phyloP scores from a whole-genome alignment of 306 rosid species.

The Cucumis melo region DNA sequence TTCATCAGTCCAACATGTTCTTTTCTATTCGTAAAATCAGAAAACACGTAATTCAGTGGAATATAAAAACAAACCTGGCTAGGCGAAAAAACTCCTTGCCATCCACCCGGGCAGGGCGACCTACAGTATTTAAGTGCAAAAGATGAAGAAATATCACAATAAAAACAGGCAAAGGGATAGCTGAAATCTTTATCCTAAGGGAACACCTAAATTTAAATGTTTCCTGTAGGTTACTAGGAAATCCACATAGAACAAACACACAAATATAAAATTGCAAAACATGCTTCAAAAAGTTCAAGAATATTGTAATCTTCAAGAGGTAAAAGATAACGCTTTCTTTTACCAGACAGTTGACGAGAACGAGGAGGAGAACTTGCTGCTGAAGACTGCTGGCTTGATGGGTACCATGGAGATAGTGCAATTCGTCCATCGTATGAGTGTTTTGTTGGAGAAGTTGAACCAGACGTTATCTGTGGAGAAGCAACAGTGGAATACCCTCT shows the following conservation, averaged over 20 bases:
- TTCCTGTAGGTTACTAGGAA: neutral
- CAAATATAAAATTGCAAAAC: neutral
- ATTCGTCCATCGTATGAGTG: conserved; percentile 44
- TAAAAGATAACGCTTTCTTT: neutral
- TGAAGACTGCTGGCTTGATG: conserved; percentile 98
- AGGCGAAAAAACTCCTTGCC: conserved; percentile 98
- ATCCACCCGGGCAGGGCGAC: conserved; percentile 83
- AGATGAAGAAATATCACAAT: neutral
- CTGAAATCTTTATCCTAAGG: neutral
- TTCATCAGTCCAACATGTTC: conserved; percentile 11
- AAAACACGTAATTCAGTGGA: neutral
- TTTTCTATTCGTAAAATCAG: conserved; percentile 7
- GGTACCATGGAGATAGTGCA: conserved; percentile 66
- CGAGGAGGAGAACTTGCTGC: conserved; percentile 97
- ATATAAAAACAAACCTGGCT: conserved; percentile 49
- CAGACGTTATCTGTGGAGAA: conserved; percentile 54
- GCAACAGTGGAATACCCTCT: conserved; percentile 51
- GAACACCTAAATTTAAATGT: neutral
- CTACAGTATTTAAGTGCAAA: conserved; percentile 25
- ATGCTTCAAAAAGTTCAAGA: neutral
- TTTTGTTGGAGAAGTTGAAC: conserved; percentile 71
- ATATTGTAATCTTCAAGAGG: neutral
- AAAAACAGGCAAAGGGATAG: neutral
- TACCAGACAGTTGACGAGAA: conserved; percentile 49
- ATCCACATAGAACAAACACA: neutral